A percentile compares a stretch with the other conserved stretches of the same genome.
Evolutionary conservation across 2,329 filamentous ascomycete species (phyloP).

Genomic region (Alternaria incomplexa): DNA sequence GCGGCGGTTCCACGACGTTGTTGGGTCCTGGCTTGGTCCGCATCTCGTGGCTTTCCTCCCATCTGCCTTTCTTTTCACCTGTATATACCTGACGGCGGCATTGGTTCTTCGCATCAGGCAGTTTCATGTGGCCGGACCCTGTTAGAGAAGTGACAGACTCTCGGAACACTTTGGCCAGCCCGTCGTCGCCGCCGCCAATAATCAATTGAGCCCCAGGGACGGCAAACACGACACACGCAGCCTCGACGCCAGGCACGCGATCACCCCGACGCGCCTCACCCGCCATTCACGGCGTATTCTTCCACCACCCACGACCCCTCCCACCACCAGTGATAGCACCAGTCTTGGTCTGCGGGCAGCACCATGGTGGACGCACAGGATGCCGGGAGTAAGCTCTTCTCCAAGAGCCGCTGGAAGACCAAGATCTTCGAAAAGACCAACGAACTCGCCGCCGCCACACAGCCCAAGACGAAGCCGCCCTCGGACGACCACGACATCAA

Average conservation of each 20-base stretch:
- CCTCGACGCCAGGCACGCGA: constrained; percentile 8
- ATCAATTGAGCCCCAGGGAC: constrained; percentile 2
- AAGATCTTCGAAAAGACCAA: constrained; percentile 54
- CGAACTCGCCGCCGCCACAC: constrained; percentile 43
- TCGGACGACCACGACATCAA: constrained; percentile 54
- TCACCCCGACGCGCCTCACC: neutral
- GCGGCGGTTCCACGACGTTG: constrained; percentile 10
- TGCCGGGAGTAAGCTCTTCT: constrained; percentile 45
- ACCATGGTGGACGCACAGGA: constrained; percentile 43
- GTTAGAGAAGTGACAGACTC: constrained; percentile 10
- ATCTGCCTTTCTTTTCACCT: neutral
- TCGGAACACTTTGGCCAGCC: constrained; percentile 6
- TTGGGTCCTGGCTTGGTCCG: neutral
- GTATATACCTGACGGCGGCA: neutral
- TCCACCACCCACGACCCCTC: neutral
- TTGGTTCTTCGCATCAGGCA: constrained; percentile 5
- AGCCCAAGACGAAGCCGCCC: constrained; percentile 33
- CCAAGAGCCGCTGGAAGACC: constrained; percentile 56
- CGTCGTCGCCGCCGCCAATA: neutral
- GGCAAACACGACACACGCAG: neutral
- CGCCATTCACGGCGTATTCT: neutral
- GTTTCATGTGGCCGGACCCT: constrained; percentile 12
- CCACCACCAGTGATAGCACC: neutral
- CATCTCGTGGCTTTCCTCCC: neutral
- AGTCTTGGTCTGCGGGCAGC: constrained; percentile 13